Evolutionary conservation across 2,329 filamentous ascomycete genomes (phyloP), one percentile per base, ranked within the genome.

Genomic region (Fusarium graminum): DNA sequence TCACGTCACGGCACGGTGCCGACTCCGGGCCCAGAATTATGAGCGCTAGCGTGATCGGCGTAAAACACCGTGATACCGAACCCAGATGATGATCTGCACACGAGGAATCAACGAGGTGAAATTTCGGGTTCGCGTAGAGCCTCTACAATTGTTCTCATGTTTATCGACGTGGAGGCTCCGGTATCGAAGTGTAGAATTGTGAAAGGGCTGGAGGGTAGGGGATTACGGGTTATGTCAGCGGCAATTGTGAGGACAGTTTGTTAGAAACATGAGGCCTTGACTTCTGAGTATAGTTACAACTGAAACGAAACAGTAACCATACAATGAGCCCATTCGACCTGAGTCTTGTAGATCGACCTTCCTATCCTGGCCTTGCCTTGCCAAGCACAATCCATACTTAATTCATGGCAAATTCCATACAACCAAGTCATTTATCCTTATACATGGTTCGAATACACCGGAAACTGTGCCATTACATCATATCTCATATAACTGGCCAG

Each of bases 21-120:
- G 42, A 34, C 52, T 40, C 52, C 34, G 22, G 22, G 7, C 34
- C 34, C 28, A 50, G 14, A n/a, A 36, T 36, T 17, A 17, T n/a
- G 34, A n/a, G n/a, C 58, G 58, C 59, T 63, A 63, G 51, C 51
- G 51, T 63, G 58, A 63, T 58, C 59, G 59, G 59, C 29, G 4
- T 40, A 12, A 7, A 50, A 63, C 38, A 36, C 59, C 59, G 59
- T 57, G 58, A 63, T 49, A 63, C 59, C 59, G 59, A 63, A 63
- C 58, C 58, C n/a, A 51, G 58, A 22, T 14, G 58, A 22, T 14
- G 59, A 63, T 63, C 59, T 42, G 30, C 51, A 44, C 13, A 38
- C 11, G 6, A 47, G 36, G 14, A 10, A 49, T 52, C 19, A 36
- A 39, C 43, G 44, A 44, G 39, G 42, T 32, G 7, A 32, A 46